Evolutionary conservation across 2,329 filamentous ascomycete genomes (phyloP), one percentile per base, ranked within the genome.

Genomic region (Sordariomycetes sp.): DNA sequence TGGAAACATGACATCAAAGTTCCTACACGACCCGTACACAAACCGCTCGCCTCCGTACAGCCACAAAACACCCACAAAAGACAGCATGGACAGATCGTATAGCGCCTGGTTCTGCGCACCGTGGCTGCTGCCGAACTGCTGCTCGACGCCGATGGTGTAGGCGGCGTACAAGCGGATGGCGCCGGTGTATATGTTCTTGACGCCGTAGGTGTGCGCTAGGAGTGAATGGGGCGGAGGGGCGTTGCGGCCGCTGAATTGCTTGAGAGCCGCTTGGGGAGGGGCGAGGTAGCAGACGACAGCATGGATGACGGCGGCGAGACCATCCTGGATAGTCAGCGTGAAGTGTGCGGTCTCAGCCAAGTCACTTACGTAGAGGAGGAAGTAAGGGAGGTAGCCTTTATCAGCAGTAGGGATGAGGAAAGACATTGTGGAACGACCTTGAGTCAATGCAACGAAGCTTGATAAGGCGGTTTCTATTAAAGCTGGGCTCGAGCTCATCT

Each of bases 131-230:
- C n/a, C n/a, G n/a, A n/a, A n/a, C n/a, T n/a, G n/a, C n/a, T n/a
- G n/a, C 4, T 41, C 39, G 38, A 54, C 54, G 21, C 43, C 30
- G 39, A 59, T 48, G 34, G 55, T 34, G 26, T 57, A 58, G 4
- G 56, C 55, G 2, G 56, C 53, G 31, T 53, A 55, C 8, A 48
- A 24, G 11, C 56, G 47, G 34, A 59, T 59, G 24, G 50, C 30
- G 12, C 42, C 48, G 7, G 54, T 52, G 42, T 58, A 59, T 27
- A 55, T 24, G 34, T 58, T 59, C 47, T 58, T 56, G 23, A 53
- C 35, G 11, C 49, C 55, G 39, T 59, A 59, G 5, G 53, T 39
- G 35, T 49, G 55, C 6, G 57, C 51, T 14, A 52, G 41, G n/a
- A 59, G 43, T 4, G 43, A 26, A 6, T 46, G 40, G 10, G 45